A percentile compares a stretch with the other conserved stretches of the same genome.
Evolutionary conservation across 352 stramenopile species (phyloP).

Genomic region (Pythium aristosporum): DNA sequence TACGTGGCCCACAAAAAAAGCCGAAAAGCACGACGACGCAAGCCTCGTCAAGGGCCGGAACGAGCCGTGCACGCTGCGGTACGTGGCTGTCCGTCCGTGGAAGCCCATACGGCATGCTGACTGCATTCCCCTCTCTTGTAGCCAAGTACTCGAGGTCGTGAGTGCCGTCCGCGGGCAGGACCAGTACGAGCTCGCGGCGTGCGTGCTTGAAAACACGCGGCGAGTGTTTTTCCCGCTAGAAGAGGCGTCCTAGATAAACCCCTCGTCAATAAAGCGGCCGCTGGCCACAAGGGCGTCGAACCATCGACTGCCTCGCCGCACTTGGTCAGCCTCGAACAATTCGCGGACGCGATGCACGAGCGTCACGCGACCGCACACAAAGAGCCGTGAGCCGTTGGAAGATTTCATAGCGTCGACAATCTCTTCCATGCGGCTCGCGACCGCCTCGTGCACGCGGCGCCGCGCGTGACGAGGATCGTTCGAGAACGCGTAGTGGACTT

Average conservation of each 20-base stretch:
- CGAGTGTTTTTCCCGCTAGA: slow-evolving; percentile 64
- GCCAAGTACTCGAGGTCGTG: slow-evolving; percentile 84
- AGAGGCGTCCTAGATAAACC: not conserved
- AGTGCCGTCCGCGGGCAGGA: slow-evolving; percentile 61
- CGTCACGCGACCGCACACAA: slow-evolving; percentile 27
- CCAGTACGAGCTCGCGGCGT: slow-evolving; percentile 40
- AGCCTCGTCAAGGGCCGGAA: slow-evolving; percentile 94
- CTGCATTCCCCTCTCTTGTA: slow-evolving; percentile 21
- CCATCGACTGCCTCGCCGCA: slow-evolving; percentile 15
- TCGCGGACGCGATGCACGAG: slow-evolving; percentile 28
- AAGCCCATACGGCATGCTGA: not conserved
- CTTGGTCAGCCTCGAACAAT: slow-evolving; percentile 26
- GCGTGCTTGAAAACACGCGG: slow-evolving; percentile 58
- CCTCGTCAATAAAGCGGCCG: slow-evolving; percentile 26
- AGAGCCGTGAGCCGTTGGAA: slow-evolving; percentile 29
- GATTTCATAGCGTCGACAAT: slow-evolving; percentile 26
- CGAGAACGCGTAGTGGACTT: slow-evolving; percentile 32
- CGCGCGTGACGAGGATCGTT: slow-evolving; percentile 9
- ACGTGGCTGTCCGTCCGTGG: slow-evolving; percentile 43
- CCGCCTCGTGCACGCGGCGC: slow-evolving; percentile 31
- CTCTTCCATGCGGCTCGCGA: slow-evolving; percentile 25
- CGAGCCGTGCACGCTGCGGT: slow-evolving; percentile 95
- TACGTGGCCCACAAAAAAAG: slow-evolving; percentile 87
- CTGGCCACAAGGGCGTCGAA: slow-evolving; percentile 16
- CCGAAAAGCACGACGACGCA: slow-evolving; percentile 90